phyloP scores from a whole-genome alignment of 805 yeast species.

The Nakazawaea populi region DNA sequence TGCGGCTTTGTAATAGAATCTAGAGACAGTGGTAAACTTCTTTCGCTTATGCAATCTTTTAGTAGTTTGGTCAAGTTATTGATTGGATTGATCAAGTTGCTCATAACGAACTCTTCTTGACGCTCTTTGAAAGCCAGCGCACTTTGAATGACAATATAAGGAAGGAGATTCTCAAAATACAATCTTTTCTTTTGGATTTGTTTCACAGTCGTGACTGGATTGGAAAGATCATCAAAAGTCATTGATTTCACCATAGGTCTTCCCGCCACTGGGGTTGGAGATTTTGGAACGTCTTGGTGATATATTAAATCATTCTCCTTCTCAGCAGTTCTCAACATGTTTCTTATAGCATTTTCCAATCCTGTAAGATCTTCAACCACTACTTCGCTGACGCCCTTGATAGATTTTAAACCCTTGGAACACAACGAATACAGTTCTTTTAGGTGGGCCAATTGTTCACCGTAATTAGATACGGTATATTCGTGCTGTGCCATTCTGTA shows the following conservation, averaged over 20 bases:
- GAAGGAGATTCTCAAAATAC: constrained; percentile 59
- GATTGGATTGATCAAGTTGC: constrained; percentile 41
- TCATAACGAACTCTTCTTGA: constrained; percentile 44
- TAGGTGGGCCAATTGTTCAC: constrained; percentile 64
- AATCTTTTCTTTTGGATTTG: constrained; percentile 19
- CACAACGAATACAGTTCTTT: constrained; percentile 34
- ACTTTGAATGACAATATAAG: constrained; percentile 58
- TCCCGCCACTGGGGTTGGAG: constrained; percentile 35
- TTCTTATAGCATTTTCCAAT: constrained; percentile 37
- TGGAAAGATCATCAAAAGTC: constrained; percentile 29
- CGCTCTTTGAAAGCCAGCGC: constrained; percentile 67
- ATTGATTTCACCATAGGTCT: constrained; percentile 53
- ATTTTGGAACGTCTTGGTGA: constrained; percentile 54
- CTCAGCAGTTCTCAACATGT: constrained; percentile 48
- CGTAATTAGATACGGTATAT: constrained; percentile 49
- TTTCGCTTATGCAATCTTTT: constrained; percentile 35
- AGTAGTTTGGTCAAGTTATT: constrained; percentile 39
- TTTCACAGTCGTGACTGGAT: constrained; percentile 21
- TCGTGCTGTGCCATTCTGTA: constrained; percentile 52
- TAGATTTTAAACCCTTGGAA: constrained; percentile 28
- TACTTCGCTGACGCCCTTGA: constrained; percentile 33
- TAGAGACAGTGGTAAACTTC: constrained; percentile 55
- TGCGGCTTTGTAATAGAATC: constrained; percentile 56
- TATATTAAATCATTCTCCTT: constrained; percentile 81
- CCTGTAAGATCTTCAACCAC: constrained; percentile 50